Evolutionary conservation across 2,329 filamentous ascomycete species (phyloP), one percentile per base, ranked within the genome.

Genomic region (Microdochium paspali): DNA sequence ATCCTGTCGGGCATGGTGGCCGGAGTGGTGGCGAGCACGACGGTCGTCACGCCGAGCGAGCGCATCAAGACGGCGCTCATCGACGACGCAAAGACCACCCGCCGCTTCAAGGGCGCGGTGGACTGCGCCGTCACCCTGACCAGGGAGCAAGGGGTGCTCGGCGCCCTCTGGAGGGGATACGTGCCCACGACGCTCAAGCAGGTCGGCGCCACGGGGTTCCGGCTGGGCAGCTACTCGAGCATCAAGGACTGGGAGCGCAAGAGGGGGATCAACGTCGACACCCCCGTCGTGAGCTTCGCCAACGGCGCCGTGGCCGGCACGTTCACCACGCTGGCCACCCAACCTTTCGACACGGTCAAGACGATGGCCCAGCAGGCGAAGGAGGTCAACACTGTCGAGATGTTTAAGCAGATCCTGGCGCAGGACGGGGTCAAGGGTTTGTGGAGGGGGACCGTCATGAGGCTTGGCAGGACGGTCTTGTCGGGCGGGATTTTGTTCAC

Each of bases 391-490:
- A 77, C 77, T 2, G 60, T 67, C 2, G 77, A 82, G 49, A 76
- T 77, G 2, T 66, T 77, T 15, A 67, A 66, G 47, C 70, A 67
- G 28, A 68, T 84, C 13, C 58, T 79, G 43, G 60, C 65, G 1
- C 78, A 83, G 55, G 74, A 79, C 53, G 80, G 80, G 0, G 51
- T 66, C 30, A 45, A 54, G 18, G 79, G 77, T 0, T 76, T 84
- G 50, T 84, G 80, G 80, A 74, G 75, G 44, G 80, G 80, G 0
- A 84, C 79, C 12, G 76, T 77, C 0, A 84, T 84, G 80, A 66
- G 80, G 42, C 56, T 84, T 20, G 79, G 80, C 0, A 58, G 80
- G 47, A 77, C 79, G 4, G 70, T 84, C 1, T 69, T 83, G 52
- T 56, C 61, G 1, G 61, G 61, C 12, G 61, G 60, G 4, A 61